Conservation (phyloP, 2,329 filamentous ascomycete species). For the Lomentospora prolificans region DNA sequence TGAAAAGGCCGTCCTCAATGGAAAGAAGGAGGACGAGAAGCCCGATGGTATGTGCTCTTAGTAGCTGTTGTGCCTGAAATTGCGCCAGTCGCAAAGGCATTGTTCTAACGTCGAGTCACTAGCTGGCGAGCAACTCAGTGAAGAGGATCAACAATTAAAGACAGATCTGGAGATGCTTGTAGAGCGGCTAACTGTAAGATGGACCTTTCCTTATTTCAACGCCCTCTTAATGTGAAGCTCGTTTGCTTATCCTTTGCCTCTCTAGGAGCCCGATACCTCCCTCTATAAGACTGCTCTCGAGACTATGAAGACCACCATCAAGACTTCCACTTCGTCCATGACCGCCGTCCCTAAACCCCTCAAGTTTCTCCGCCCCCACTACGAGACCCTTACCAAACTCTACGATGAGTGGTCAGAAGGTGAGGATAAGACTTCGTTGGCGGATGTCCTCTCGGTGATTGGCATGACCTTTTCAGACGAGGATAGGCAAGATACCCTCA, state of each 20-base stretch:
- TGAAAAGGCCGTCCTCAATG: slow-evolving; percentile 59
- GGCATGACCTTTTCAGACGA: slow-evolving; percentile 99
- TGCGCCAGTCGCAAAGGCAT: neutral
- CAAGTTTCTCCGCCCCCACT: slow-evolving; percentile 95
- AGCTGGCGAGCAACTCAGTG: slow-evolving; percentile 76
- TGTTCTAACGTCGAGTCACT: slow-evolving; percentile 11
- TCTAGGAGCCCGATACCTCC: slow-evolving; percentile 70
- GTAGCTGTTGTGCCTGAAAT: neutral
- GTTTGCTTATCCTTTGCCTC: slow-evolving; percentile 11
- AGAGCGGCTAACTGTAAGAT: slow-evolving; percentile 73
- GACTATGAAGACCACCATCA: slow-evolving; percentile 96
- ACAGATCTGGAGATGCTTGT: slow-evolving; percentile 96
- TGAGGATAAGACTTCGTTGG: slow-evolving; percentile 79
- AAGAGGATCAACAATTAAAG: slow-evolving; percentile 98
- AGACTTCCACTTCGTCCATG: slow-evolving; percentile 98
- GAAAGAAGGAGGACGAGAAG: slow-evolving; percentile 67
- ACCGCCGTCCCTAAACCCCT: slow-evolving; percentile 96
- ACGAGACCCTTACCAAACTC: slow-evolving; percentile 75
- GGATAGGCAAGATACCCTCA: slow-evolving; percentile 88
- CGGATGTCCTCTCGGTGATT: slow-evolving; percentile 92
- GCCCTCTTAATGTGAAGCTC: neutral
- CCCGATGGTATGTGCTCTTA: slow-evolving; percentile 31
- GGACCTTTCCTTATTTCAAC: neutral
- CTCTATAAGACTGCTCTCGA: slow-evolving; percentile 91
- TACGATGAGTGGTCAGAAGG: slow-evolving; percentile 84